A percentile compares a stretch with the other conserved stretches of the same genome.
These are phyloP conservation scores for Colletotrichum ledebouriae DNA, from an alignment of 2,329 filamentous ascomycete genomes.

Conservation along the genomic window DNA sequence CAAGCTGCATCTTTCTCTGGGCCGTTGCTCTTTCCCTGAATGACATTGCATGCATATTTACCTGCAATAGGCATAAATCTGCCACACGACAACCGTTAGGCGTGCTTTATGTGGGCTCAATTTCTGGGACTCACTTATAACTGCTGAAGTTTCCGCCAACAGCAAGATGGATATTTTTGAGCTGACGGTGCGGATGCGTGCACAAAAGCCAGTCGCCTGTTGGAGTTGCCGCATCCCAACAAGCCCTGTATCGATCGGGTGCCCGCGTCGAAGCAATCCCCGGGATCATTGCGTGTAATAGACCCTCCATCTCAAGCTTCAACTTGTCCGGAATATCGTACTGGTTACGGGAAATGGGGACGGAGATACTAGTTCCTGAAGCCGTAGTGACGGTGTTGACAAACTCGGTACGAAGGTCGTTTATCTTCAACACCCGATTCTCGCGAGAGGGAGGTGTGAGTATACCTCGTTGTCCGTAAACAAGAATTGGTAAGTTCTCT, in stretches of 20 bases:
- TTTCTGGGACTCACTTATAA: slow-evolving; percentile 20
- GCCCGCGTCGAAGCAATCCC: background rate
- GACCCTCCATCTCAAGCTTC: background rate
- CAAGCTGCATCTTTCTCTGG: no score
- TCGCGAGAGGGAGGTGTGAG: slow-evolving; percentile 26
- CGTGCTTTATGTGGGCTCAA: no score
- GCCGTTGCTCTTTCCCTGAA: no score
- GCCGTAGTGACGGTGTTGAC: slow-evolving; percentile 14
- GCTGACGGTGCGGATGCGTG: slow-evolving; percentile 8
- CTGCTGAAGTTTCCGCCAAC: slow-evolving; percentile 31
- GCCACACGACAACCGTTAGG: no score
- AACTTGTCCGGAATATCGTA: slow-evolving; percentile 12
- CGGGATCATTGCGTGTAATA: slow-evolving; percentile 13
- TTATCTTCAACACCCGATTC: slow-evolving; percentile 28
- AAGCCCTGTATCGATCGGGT: slow-evolving; percentile 19
- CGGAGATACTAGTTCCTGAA: slow-evolving; percentile 15
- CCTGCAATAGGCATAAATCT: no score
- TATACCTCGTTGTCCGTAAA: slow-evolving; percentile 4
- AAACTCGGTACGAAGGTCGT: slow-evolving; percentile 29
- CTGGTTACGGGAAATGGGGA: background rate
- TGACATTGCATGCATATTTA: no score
- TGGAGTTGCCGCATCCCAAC: slow-evolving; percentile 29
- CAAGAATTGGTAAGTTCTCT: slow-evolving; percentile 15
- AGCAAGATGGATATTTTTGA: slow-evolving; percentile 16
- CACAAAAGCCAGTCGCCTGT: slow-evolving; percentile 32